Conservation (phyloP, 257 asterid species). For the Agastache rugosa region DNA sequence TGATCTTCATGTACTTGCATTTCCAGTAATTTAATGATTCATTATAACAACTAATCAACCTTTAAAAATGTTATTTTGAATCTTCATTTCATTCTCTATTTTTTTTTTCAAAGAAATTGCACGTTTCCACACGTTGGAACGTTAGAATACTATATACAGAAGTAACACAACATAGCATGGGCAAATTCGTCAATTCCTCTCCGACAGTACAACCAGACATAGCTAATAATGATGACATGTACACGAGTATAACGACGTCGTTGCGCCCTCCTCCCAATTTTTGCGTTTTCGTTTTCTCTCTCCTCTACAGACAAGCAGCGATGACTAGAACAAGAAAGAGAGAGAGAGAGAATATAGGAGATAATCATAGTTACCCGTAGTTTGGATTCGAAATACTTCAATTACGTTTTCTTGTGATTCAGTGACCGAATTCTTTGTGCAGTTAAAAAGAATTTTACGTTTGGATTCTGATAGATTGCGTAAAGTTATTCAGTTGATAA, state of each 20-base stretch:
- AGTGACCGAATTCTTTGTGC: not conserved
- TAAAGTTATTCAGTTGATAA: slow-evolving; percentile 21
- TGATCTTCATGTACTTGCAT: not conserved
- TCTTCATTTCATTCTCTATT: not conserved
- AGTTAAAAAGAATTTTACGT: not conserved
- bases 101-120: not conserved
- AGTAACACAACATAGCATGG: slow-evolving; percentile 15
- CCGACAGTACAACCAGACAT: slow-evolving; percentile 47
- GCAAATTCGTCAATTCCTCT: slow-evolving; percentile 31
- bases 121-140: not conserved
- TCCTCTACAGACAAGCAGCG: not conserved
- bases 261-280: slow-evolving; percentile 33
- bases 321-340: slow-evolving; percentile 11
- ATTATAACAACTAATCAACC: not conserved
- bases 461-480: slow-evolving; percentile 10
- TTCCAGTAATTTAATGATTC: not conserved
- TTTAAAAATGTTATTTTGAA: not conserved
- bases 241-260: slow-evolving; percentile 45
- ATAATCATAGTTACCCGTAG: slow-evolving; percentile 1
- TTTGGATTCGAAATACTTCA: slow-evolving; percentile 24
- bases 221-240: slow-evolving; percentile 37
- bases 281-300: slow-evolving; percentile 32
- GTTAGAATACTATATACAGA: not conserved
- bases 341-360: slow-evolving; percentile 30
- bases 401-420: not conserved